Conservation (phyloP, 2,329 filamentous ascomycete species). For the Colletotrichum spaethianum region DNA sequence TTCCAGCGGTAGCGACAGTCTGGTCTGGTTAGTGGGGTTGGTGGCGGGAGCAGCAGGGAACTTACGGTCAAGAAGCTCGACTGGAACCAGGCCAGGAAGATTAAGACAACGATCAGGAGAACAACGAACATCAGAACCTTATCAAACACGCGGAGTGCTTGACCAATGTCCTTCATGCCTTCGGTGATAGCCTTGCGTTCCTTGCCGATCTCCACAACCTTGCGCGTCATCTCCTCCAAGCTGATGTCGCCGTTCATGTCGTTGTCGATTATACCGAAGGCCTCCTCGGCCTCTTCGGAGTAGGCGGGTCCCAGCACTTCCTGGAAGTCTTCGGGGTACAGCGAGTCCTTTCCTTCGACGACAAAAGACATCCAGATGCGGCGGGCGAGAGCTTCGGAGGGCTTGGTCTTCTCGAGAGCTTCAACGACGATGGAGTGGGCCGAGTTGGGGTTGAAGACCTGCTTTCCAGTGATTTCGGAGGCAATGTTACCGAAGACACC, state of each 20-base stretch:
- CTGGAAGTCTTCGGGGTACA: conserved; percentile 84
- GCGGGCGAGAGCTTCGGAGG: conserved; percentile 92
- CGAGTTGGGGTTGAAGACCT: conserved; percentile 93
- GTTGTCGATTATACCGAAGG: conserved; percentile 84
- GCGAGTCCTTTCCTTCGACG: conserved; percentile 85
- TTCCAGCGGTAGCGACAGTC: conserved; percentile 90
- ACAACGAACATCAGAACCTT: conserved; percentile 87
- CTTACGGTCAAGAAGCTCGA: conserved; percentile 60
- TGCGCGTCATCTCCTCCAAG: conserved; percentile 94
- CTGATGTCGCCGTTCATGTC: conserved; percentile 96
- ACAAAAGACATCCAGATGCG: conserved; percentile 99
- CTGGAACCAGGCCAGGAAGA: conserved; percentile 67
- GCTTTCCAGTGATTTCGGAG: conserved; percentile 93
- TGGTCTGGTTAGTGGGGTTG: conserved; percentile 49
- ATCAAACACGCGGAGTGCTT: conserved; percentile 93
- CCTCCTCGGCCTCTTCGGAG: conserved; percentile 85
- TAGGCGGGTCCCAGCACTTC: conserved; percentile 88
- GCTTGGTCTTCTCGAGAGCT: conserved; percentile 86
- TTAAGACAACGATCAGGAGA: conserved; percentile 83
- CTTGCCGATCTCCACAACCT: conserved; percentile 85
- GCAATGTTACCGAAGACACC: conserved; percentile 94
- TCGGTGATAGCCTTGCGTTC: conserved; percentile 90
- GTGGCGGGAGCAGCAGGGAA: conserved; percentile 38
- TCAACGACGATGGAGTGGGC: conserved; percentile 91
- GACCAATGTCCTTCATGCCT: conserved; percentile 97